phyloP scores from a whole-genome alignment of 148 eudicot species.

The Vaccinium vitisidaea region DNA sequence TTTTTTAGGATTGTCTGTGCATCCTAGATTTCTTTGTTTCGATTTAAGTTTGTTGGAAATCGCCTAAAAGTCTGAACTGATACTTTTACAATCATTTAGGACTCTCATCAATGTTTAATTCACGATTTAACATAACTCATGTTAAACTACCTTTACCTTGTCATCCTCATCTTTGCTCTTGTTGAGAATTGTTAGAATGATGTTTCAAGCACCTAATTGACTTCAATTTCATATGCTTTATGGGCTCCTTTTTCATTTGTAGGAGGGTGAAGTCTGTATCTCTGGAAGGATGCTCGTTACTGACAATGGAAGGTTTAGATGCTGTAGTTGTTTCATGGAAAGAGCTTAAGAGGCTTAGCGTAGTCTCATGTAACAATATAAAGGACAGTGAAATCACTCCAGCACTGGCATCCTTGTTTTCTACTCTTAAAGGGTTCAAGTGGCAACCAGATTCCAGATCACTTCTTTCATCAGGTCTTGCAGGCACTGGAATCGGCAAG shows the following conservation, averaged over 20 bases:
- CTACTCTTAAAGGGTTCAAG: slow-evolving; percentile 75
- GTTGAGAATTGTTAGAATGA: background rate
- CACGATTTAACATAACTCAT: background rate
- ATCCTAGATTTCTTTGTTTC: background rate
- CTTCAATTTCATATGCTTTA: slow-evolving; percentile 1
- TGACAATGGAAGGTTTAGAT: slow-evolving; percentile 74
- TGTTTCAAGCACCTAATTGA: background rate
- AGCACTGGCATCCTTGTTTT: slow-evolving; percentile 70
- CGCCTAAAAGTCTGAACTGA: background rate
- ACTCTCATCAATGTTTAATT: background rate
- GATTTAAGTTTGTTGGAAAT: background rate
- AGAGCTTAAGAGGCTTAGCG: slow-evolving; percentile 65
- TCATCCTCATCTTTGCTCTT: background rate
- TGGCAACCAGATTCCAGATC: slow-evolving; percentile 94
- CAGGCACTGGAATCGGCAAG: slow-evolving; percentile 74
- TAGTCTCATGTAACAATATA: slow-evolving; percentile 83
- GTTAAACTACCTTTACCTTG: background rate
- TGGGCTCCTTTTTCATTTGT: slow-evolving; percentile 13
- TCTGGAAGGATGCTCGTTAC: slow-evolving; percentile 86
- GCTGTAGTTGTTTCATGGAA: slow-evolving; percentile 77
- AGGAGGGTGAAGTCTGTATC: slow-evolving; percentile 73
- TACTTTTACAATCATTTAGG: background rate
- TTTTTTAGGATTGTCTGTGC: too few relatives aligned
- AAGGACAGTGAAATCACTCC: slow-evolving; percentile 79
- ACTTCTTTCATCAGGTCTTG: slow-evolving; percentile 65